phyloP scores from a whole-genome alignment of 2,329 filamentous ascomycete species.

The Paecilomyces sp. region DNA sequence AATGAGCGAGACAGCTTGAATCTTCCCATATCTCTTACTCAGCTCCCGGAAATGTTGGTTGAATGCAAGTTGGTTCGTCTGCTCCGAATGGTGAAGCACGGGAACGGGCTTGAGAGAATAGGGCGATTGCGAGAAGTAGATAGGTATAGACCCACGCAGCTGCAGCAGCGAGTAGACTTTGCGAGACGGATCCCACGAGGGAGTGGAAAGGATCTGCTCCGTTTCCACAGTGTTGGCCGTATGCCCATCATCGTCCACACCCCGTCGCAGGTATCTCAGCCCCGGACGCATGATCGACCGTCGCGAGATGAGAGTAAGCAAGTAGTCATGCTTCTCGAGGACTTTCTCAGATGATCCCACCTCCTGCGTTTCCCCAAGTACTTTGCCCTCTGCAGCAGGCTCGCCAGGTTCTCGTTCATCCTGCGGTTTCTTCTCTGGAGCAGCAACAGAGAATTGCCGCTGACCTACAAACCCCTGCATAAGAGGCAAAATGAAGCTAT shows the following conservation, averaged over 20 bases:
- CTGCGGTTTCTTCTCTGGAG: constrained; percentile 9
- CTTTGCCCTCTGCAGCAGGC: constrained; percentile 18
- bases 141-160: constrained; percentile 79
- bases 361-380: constrained; percentile 38
- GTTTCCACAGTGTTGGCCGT: constrained; percentile 91
- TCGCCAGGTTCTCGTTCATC: constrained; percentile 7
- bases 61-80: constrained; percentile 72
- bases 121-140: constrained; percentile 92
- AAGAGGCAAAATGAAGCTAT: constrained; percentile 67
- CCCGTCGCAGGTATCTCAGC: constrained; percentile 80
- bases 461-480: constrained; percentile 96
- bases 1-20: constrained; percentile 77
- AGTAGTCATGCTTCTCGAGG: constrained; percentile 44
- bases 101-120: constrained; percentile 89
- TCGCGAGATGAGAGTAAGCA: constrained; percentile 88
- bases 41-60: constrained; percentile 71
- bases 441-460: constrained; percentile 66
- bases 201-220: constrained; percentile 78
- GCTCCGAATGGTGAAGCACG: constrained; percentile 69
- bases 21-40: constrained; percentile 60
- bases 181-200: constrained; percentile 54
- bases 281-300: constrained; percentile 81
- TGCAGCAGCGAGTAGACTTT: constrained; percentile 81
- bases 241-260: constrained; percentile 81
- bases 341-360: constrained; percentile 16